Base-by-base conservation (phyloP, 257 asterid genomes). In the Knoxia roxburghii region DNA sequence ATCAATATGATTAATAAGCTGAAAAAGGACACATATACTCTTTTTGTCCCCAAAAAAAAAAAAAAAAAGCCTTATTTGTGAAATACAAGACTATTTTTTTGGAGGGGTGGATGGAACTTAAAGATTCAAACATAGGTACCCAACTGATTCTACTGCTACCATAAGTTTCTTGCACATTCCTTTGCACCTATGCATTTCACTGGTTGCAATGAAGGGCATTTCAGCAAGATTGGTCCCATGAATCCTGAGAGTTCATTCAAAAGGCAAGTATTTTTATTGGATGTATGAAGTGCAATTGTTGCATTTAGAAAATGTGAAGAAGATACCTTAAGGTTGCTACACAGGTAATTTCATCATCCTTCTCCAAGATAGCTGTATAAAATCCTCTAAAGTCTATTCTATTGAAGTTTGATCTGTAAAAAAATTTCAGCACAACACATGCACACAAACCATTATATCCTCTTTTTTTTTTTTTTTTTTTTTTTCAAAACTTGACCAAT, bases 201-300 rank as follows among this genome's bases (percentile, higher is more conserved):
- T 63, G 29, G 89, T 87, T 40, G 86, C 87, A 56, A 87, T 80
- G 69, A 85, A 87, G 7, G 91, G 89, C 89, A 87, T 87, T 72
- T 87, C 87, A 21, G 82, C 84, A 26, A 87, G 77, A 52, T 65
- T 81, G 62, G 80, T 79, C 60, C 86, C 95, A 69, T 83, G 87
- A 49, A 85, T 76, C 79, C 95, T 82, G 45, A 9, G 20, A 24
- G 53, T 37, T 7, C 48, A 73, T 30, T 43, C 21, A 33, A 57
- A 9, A 41, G 1, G 15, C 33, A 56, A 11, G 20, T 7, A n/a
- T n/a, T 10, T 61, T 21, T 50, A 50, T 3, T 35, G 12, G 30
- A 56, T 2, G 39, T 7, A 21, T 14, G 18, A n/a, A 43, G 29
- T 20, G 41, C 27, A 33, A 24, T 43, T 45, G 20, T 37, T 37